Percentiles rank a stretch among this genome's conserved stretches.
phyloP scores from a whole-genome alignment of 1,284 basidiomycete genomes.

The Sporisorium iseilematis-ciliati region DNA sequence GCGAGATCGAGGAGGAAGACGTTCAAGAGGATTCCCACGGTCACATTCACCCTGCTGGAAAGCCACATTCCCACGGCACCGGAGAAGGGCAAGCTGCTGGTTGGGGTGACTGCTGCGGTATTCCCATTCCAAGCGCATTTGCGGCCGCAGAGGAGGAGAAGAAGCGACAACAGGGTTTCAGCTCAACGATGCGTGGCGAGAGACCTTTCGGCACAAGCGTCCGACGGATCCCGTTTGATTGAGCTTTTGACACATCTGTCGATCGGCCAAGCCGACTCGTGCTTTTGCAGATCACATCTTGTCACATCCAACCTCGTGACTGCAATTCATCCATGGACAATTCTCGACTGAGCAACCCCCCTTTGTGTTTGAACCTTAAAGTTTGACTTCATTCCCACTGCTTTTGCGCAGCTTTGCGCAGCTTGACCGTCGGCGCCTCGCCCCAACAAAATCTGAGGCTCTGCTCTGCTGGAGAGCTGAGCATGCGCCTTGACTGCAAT shows the following conservation, averaged over 20 bases:
- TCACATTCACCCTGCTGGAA: constrained; percentile 72
- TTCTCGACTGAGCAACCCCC: neutral
- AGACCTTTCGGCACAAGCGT: constrained; percentile 36
- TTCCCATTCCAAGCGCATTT: constrained; percentile 71
- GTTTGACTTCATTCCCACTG: neutral
- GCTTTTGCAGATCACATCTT: too few relatives aligned
- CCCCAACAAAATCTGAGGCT: too few relatives aligned
- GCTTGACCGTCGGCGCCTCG: too few relatives aligned
- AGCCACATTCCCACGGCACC: constrained; percentile 60
- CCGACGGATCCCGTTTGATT: constrained; percentile 51
- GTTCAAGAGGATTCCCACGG: constrained; percentile 74
- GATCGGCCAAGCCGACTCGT: neutral
- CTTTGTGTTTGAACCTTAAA: neutral
- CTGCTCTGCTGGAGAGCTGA: neutral
- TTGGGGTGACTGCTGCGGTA: constrained; percentile 84
- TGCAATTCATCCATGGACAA: neutral
- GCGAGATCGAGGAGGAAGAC: constrained; percentile 69
- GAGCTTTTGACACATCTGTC: neutral
- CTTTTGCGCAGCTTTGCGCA: too few relatives aligned
- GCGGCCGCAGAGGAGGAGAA: constrained; percentile 69
- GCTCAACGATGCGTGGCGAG: constrained; percentile 32
- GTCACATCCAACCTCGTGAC: neutral
- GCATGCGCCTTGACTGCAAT: too few relatives aligned
- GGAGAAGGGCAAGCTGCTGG: constrained; percentile 72
- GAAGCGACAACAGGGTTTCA: constrained; percentile 40